Percentiles rank a stretch among this genome's conserved stretches.
phyloP scores from a whole-genome alignment of 1,284 basidiomycete species.

The Microbotryum violaceum region DNA sequence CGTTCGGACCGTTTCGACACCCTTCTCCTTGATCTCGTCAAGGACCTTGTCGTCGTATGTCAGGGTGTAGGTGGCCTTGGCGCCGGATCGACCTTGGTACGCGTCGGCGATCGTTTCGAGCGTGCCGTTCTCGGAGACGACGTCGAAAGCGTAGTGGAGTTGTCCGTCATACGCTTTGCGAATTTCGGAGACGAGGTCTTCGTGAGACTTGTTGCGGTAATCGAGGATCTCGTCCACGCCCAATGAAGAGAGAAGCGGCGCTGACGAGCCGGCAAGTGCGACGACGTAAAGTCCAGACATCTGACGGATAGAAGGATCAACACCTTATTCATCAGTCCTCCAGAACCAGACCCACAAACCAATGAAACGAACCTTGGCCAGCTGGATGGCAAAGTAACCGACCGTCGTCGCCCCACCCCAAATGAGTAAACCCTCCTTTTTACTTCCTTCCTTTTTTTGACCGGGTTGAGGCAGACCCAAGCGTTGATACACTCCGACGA shows the following conservation, averaged over 20 bases:
- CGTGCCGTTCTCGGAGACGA: slow-evolving; percentile 25
- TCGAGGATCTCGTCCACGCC: slow-evolving; percentile 38
- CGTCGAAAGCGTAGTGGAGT: slow-evolving; percentile 34
- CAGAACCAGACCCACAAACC: slow-evolving; percentile 3
- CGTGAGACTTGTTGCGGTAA: slow-evolving; percentile 34
- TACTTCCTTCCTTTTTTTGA: neutral
- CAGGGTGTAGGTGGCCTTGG: slow-evolving; percentile 9
- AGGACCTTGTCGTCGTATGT: slow-evolving; percentile 11
- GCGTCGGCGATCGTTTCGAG: slow-evolving; percentile 28
- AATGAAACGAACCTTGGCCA: slow-evolving; percentile 33
- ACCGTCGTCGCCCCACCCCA: slow-evolving; percentile 41
- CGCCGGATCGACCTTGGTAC: slow-evolving; percentile 26
- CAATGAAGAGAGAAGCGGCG: slow-evolving; percentile 25
- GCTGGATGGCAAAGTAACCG: slow-evolving; percentile 40
- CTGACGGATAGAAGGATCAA: neutral
- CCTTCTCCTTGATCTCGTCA: slow-evolving; percentile 6
- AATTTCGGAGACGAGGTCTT: slow-evolving; percentile 28
- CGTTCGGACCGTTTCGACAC: slow-evolving; percentile 19
- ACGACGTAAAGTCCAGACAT: slow-evolving; percentile 37
- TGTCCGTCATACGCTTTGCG: slow-evolving; percentile 4
- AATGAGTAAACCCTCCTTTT: slow-evolving; percentile 33
- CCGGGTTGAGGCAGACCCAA: slow-evolving; percentile 31
- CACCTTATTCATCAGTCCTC: neutral
- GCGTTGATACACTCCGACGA: slow-evolving; percentile 37
- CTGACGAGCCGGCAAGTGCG: slow-evolving; percentile 36